phyloP scores from a whole-genome alignment of 495 filamentous ascomycete species.

The Podospora pseudopauciseta region DNA sequence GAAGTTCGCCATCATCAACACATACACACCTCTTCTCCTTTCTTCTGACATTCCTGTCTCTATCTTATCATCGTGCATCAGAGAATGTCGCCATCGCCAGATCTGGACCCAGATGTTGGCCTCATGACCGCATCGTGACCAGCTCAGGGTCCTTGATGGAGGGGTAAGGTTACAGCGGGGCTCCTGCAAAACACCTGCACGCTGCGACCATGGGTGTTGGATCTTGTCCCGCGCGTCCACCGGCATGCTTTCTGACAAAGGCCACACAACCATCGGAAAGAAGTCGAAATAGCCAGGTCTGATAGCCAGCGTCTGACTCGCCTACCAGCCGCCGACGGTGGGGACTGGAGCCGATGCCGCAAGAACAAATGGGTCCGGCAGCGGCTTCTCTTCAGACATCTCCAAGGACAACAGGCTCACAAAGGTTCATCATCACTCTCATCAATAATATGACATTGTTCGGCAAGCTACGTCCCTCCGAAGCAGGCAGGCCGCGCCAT shows the following conservation, averaged over 20 bases:
- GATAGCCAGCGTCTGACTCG: slow-evolving; percentile 8
- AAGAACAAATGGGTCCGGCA: neutral
- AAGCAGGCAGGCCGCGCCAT: too few species aligned
- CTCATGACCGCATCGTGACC: slow-evolving; percentile 27
- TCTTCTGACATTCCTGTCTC: neutral
- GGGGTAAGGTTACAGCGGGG: slow-evolving; percentile 13
- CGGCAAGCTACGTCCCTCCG: neutral
- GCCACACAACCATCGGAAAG: neutral
- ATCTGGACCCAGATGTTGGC: slow-evolving; percentile 11
- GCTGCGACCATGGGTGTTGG: slow-evolving; percentile 10
- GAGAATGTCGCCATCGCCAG: slow-evolving; percentile 18
- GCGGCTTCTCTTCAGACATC: neutral
- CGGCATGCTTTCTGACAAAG: neutral
- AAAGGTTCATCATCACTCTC: neutral
- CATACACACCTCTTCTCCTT: too few species aligned
- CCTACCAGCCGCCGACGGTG: neutral
- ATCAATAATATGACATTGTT: neutral
- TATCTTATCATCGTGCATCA: slow-evolving; percentile 7
- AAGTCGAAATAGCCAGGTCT: slow-evolving; percentile 6
- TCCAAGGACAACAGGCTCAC: too few species aligned
- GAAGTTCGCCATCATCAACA: neutral
- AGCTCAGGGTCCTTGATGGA: slow-evolving; percentile 4
- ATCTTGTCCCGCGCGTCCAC: neutral
- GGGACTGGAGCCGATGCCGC: slow-evolving; percentile 7
- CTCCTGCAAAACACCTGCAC: slow-evolving; percentile 18